A percentile compares a stretch with the other conserved stretches of the same genome.
Evolutionary conservation across 768 basidiomycete species (phyloP).

Genomic region (Tulasnella sp.): DNA sequence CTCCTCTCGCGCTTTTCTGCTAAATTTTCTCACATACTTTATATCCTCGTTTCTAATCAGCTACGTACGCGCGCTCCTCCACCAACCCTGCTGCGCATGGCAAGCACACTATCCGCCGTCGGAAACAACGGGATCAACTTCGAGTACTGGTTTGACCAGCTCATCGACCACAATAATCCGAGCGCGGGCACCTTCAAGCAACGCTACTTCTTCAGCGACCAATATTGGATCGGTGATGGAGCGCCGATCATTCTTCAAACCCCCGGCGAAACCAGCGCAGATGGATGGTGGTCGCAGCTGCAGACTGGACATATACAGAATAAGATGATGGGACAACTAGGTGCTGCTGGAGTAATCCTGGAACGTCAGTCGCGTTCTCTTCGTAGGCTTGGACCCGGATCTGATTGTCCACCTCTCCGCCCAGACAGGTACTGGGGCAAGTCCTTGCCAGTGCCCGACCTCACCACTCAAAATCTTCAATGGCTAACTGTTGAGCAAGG

Average conservation of each 20-base stretch:
- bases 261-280: constrained; percentile 23
- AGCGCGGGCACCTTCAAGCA: constrained; percentile 35
- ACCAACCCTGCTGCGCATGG: neutral
- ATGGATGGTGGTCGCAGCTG: neutral
- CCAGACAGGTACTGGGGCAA: constrained; percentile 26
- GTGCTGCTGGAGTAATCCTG: constrained; percentile 27
- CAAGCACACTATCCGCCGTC: neutral
- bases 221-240: constrained; percentile 19
- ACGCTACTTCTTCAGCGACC: constrained; percentile 30
- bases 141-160: constrained; percentile 35
- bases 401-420: neutral
- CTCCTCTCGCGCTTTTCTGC: neutral
- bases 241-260: constrained; percentile 31
- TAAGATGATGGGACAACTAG: constrained; percentile 15
- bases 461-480: constrained; percentile 8
- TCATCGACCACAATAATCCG: constrained; percentile 34
- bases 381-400: neutral
- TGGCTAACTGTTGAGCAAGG: constrained; percentile 19
- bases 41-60: neutral
- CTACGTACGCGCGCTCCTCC: neutral
- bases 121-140: neutral
- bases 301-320: neutral
- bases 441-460: constrained; percentile 1
- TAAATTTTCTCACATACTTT: neutral
- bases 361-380: constrained; percentile 25